Conservation (phyloP, 2,329 filamentous ascomycete genomes). For the Arthrinium phaeospermum region DNA sequence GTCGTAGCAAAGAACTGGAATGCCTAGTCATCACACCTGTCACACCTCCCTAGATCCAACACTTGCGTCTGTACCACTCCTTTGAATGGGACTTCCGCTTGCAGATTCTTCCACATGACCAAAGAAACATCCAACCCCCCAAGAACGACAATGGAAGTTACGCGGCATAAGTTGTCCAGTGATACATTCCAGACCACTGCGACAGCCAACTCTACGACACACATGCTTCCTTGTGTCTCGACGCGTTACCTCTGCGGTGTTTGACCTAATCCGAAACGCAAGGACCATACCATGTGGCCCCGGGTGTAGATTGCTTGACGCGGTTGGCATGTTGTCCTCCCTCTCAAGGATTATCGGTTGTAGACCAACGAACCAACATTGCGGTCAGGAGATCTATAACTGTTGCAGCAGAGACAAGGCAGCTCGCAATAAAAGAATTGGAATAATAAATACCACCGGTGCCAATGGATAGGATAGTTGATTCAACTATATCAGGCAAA, state of each 20-base stretch:
- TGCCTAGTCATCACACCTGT: background rate
- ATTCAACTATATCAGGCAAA: too few relatives aligned
- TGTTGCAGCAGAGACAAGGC: background rate
- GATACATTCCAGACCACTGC: too few relatives aligned
- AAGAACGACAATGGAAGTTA: background rate
- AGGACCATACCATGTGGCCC: background rate
- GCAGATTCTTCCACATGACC: background rate
- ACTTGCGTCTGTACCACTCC: background rate
- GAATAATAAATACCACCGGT: too few relatives aligned
- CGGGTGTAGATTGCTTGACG: background rate
- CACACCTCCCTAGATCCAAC: background rate
- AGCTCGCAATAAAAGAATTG: too few relatives aligned
- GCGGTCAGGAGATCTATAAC: background rate
- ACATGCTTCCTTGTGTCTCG: too few relatives aligned
- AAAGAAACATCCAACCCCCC: background rate
- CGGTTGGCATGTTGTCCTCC: background rate
- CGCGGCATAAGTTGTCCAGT: too few relatives aligned
- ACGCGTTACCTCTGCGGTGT: too few relatives aligned
- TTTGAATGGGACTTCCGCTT: background rate
- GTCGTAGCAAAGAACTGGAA: background rate
- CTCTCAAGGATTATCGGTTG: too few relatives aligned
- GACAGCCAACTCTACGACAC: too few relatives aligned
- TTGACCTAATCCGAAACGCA: too few relatives aligned
- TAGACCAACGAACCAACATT: background rate
- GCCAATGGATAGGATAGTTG: too few relatives aligned